Percentiles rank a stretch among this genome's conserved stretches.
phyloP scores from a whole-genome alignment of 1,139 yeast genomes.

The Candida gigantensis region DNA sequence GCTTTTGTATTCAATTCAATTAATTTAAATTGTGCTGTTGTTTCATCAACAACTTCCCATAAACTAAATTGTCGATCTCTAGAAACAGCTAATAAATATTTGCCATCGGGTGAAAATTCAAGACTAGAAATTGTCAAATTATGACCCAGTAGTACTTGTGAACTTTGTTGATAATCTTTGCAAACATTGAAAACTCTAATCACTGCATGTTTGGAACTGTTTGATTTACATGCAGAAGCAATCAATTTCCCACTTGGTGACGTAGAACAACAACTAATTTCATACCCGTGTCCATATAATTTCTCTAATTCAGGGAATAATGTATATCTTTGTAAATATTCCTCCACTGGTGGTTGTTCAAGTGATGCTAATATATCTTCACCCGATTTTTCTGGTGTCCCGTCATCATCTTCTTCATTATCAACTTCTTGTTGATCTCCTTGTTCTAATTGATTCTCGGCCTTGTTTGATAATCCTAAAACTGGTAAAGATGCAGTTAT shows the following conservation, averaged over 20 bases:
- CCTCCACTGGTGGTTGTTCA: slow-evolving; percentile 75
- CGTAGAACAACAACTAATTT: slow-evolving; percentile 76
- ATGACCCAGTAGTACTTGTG: slow-evolving; percentile 57
- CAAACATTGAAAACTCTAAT: slow-evolving; percentile 69
- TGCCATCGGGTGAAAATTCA: slow-evolving; percentile 72
- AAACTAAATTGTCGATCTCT: slow-evolving; percentile 87
- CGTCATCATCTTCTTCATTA: slow-evolving; percentile 37
- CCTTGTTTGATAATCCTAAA: slow-evolving; percentile 90
- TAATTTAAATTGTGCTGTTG: slow-evolving; percentile 41
- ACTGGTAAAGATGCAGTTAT: slow-evolving; percentile 93
- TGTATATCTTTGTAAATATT: slow-evolving; percentile 85
- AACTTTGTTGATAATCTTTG: slow-evolving; percentile 42
- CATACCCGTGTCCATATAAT: slow-evolving; percentile 96
- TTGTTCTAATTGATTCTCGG: slow-evolving; percentile 53
- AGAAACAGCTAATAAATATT: slow-evolving; percentile 74
- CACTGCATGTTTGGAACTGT: slow-evolving; percentile 80
- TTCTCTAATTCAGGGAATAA: slow-evolving; percentile 95
- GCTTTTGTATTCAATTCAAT: slow-evolving; percentile 63
- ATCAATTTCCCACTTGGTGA: slow-evolving; percentile 64
- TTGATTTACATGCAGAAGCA: slow-evolving; percentile 92
- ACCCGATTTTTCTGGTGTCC: slow-evolving; percentile 28
- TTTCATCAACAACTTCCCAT: slow-evolving; percentile 58
- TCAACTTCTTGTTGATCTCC: slow-evolving; percentile 40
- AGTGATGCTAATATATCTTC: slow-evolving; percentile 49
- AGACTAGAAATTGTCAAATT: slow-evolving; percentile 82